These are phyloP conservation scores for Claviceps fusiformis DNA, from an alignment of 2,329 filamentous ascomycete genomes.

Conservation along the genomic window DNA sequence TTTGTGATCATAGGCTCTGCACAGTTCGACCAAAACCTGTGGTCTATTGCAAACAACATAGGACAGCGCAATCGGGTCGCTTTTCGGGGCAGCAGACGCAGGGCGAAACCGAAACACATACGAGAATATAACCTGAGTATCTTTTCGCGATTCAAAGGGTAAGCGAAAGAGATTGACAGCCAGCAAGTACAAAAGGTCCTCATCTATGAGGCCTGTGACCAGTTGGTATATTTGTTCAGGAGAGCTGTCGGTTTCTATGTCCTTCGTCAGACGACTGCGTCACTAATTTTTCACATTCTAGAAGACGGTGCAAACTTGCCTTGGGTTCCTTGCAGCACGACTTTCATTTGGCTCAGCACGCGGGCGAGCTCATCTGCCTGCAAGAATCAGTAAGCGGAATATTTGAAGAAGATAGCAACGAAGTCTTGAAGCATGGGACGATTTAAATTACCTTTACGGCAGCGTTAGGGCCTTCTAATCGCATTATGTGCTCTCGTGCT, in stretches of 20 bases:
- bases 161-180: slow-evolving; percentile 71
- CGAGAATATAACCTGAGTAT: slow-evolving; percentile 89
- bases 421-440: not conserved
- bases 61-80: slow-evolving; percentile 71
- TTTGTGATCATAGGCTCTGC: slow-evolving; percentile 76
- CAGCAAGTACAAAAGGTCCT: slow-evolving; percentile 77
- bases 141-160: slow-evolving; percentile 92
- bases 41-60: slow-evolving; percentile 80
- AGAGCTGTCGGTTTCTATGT: slow-evolving; percentile 65
- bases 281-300: not conserved
- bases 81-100: slow-evolving; percentile 48
- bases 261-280: not conserved
- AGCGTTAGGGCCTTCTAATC: slow-evolving; percentile 35
- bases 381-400: slow-evolving; percentile 9
- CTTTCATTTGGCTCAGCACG: slow-evolving; percentile 80
- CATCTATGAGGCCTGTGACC: slow-evolving; percentile 70
- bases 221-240: slow-evolving; percentile 82
- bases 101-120: slow-evolving; percentile 86
- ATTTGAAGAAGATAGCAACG: not conserved
- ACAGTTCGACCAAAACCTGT: slow-evolving; percentile 77
- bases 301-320: slow-evolving; percentile 37
- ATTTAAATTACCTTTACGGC: slow-evolving; percentile 28
- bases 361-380: slow-evolving; percentile 81
- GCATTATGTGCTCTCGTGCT: slow-evolving; percentile 39
- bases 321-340: slow-evolving; percentile 83